Percentiles rank a stretch among this genome's conserved stretches.
These are phyloP conservation scores for Daldinia grandis DNA, from an alignment of 495 filamentous ascomycete genomes.

Conservation along the genomic window DNA sequence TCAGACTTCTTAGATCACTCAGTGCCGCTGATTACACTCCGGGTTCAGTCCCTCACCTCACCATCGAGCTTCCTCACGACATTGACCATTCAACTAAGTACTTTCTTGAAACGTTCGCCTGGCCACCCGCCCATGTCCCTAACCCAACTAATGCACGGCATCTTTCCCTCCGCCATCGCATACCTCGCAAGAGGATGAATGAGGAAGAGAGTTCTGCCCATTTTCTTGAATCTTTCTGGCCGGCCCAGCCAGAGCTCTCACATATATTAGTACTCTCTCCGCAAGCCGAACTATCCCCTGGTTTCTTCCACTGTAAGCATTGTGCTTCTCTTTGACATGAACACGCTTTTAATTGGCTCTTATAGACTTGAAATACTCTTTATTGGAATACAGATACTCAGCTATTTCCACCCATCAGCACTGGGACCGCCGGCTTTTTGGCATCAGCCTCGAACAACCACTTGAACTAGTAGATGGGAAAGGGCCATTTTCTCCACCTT, in stretches of 20 bases:
- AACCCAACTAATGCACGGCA: slow-evolving; percentile 51
- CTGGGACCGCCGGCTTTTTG: slow-evolving; percentile 65
- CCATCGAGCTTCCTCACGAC: slow-evolving; percentile 77
- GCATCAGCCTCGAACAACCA: slow-evolving; percentile 80
- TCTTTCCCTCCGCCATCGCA: slow-evolving; percentile 76
- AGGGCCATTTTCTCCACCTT: slow-evolving; percentile 61
- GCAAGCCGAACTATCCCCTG: slow-evolving; percentile 74
- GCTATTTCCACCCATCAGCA: slow-evolving; percentile 51
- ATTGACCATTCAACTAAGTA: slow-evolving; percentile 67
- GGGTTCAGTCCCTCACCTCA: slow-evolving; percentile 69
- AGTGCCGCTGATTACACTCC: slow-evolving; percentile 76
- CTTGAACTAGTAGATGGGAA: slow-evolving; percentile 64
- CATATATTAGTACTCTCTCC: slow-evolving; percentile 83
- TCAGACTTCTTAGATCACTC: slow-evolving; percentile 76
- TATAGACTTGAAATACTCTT: slow-evolving; percentile 69
- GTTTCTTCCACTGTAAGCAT: slow-evolving; percentile 78
- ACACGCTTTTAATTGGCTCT: neutral
- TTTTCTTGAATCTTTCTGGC: slow-evolving; percentile 85
- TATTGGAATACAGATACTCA: slow-evolving; percentile 80
- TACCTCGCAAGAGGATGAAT: slow-evolving; percentile 62
- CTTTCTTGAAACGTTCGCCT: slow-evolving; percentile 68
- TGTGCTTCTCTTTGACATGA: neutral
- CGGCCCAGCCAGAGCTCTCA: slow-evolving; percentile 63
- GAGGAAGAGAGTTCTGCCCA: slow-evolving; percentile 71
- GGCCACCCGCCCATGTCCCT: slow-evolving; percentile 63